Conservation (phyloP, 2,329 filamentous ascomycete genomes). For the Fusarium subglutinans region DNA sequence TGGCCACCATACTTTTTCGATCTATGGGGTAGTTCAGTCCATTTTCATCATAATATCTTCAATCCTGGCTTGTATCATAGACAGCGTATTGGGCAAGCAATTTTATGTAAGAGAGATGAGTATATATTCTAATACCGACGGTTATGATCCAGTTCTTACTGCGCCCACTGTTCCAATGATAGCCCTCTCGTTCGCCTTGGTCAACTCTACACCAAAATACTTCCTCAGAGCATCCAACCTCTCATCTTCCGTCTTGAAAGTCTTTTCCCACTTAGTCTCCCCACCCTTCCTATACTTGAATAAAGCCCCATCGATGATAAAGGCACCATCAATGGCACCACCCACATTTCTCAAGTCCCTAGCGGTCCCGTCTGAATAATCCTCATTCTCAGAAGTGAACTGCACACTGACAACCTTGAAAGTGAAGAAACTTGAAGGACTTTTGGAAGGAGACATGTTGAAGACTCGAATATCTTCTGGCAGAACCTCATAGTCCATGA, state of each 20-base stretch:
- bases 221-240: not conserved
- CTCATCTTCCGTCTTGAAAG: slow-evolving; percentile 3
- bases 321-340: slow-evolving; percentile 1
- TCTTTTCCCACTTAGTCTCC: not conserved
- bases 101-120: not conserved
- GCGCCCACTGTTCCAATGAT: slow-evolving; percentile 12
- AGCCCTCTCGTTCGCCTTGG: not conserved
- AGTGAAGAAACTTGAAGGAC: slow-evolving; percentile 26
- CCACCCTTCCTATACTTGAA: slow-evolving; percentile 7
- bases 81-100: not conserved
- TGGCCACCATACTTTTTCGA: not conserved
- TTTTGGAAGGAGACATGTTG: slow-evolving; percentile 20
- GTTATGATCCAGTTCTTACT: not conserved
- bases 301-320: slow-evolving; percentile 11
- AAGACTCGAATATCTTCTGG: slow-evolving; percentile 27
- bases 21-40: not conserved
- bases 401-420: slow-evolving; percentile 15
- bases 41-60: too few species aligned
- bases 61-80: not conserved
- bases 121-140: too few species aligned
- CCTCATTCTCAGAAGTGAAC: slow-evolving; percentile 15
- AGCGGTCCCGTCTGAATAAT: not conserved
- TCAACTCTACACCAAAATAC: slow-evolving; percentile 14
- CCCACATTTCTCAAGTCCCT: not conserved
- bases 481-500: slow-evolving; percentile 11